A percentile compares a stretch with the other conserved stretches of the same genome.
phyloP scores from a whole-genome alignment of 2,329 filamentous ascomycete species.

The Trichoderma aggressivum region DNA sequence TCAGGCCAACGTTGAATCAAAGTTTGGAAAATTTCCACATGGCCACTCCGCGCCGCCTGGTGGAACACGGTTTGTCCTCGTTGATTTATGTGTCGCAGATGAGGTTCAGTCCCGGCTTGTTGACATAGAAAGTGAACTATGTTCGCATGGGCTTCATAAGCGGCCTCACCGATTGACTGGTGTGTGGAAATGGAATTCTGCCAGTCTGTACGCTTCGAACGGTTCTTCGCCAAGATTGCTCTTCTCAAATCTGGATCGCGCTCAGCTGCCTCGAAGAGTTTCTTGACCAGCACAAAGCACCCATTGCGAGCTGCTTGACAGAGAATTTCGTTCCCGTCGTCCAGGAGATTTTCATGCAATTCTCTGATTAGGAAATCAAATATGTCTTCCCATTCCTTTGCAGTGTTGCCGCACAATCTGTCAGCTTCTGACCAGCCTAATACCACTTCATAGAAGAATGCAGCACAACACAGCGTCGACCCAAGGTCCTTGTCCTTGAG shows the following conservation, averaged over 20 bases:
- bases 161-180: conserved; percentile 9
- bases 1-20: neutral
- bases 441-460: neutral
- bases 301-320: neutral
- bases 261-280: neutral
- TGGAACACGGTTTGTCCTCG: neutral
- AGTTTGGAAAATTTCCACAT: neutral
- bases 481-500: neutral
- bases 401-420: neutral
- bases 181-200: neutral
- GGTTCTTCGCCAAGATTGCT: neutral
- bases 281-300: neutral
- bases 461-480: neutral
- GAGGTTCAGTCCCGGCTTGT: neutral
- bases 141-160: neutral
- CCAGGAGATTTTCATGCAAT: neutral
- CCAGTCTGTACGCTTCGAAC: neutral
- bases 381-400: neutral
- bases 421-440: neutral
- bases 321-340: neutral
- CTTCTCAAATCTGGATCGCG: neutral
- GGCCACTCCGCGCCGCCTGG: neutral
- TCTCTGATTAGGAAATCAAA: neutral
- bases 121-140: conserved; percentile 9
- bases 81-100: neutral